Evolutionary conservation across 192 early-diverging fungal species (phyloP), one percentile per base, ranked within the genome.

Genomic region (Coemansia sp.): DNA sequence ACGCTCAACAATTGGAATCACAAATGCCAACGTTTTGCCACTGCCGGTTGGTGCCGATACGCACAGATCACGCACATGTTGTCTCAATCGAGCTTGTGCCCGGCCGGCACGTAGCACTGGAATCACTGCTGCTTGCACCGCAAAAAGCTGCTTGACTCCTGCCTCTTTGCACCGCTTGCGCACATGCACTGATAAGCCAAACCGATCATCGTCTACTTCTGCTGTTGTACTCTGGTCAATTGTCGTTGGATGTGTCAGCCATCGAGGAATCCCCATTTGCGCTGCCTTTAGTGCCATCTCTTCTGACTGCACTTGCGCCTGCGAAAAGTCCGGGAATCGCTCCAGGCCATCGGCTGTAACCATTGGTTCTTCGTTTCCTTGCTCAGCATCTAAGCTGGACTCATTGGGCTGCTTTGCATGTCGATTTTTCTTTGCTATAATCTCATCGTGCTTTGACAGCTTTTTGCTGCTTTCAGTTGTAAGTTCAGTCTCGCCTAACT

Each of bases 1-100:
- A 45, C 87, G 83, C 66, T 89, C 92, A 20, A 97, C 82, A 52
- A 98, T 91, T 1, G 96, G 96, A 14, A 98, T 61, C 5, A 93
- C 94, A 81, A 94, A 98, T 0, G 94, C 93, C 35, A 98, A 71
- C 2, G 96, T 98, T 67, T 98, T 98, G 19, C 96, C 96, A 46
- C 88, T 91, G 28, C 96, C 96, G 0, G 96, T 98, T 0, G 94
- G 89, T 15, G 94, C 91, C 8, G 94, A 94, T 13, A 98, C 93
- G 60, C 93, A 94, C 19, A 98, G 61, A 64, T 96, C 94, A 16
- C 92, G 89, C 7, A 90, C 85, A 20, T 83, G 85, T 20, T 84
- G 87, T n/a, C 86, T 81, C 38, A 85, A 81, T 53, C 84, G 82
- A 23, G 84, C 79, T 31, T 86, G 69, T 19, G 81, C 65, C 50